Conservation (phyloP, 2,329 filamentous ascomycete genomes). For the Fusarium sp. region DNA sequence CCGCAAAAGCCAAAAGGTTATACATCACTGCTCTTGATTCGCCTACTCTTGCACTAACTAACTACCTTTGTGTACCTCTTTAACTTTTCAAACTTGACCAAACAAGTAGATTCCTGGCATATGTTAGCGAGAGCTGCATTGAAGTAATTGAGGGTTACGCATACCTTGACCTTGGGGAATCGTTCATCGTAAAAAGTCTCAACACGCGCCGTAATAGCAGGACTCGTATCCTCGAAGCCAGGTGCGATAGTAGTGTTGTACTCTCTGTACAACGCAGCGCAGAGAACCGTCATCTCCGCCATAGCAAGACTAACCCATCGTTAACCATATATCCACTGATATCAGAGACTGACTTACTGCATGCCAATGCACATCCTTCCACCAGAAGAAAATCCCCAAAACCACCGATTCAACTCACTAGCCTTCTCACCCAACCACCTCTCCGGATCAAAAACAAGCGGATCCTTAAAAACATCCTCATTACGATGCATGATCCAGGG, state of each 20-base stretch:
- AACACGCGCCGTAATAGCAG: constrained; percentile 37
- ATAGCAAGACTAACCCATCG: constrained; percentile 28
- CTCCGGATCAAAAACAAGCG: constrained; percentile 43
- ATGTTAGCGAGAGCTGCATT: too few relatives aligned
- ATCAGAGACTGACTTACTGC: constrained; percentile 29
- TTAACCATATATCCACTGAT: too few relatives aligned
- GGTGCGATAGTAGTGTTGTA: constrained; percentile 29
- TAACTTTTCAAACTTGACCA: constrained; percentile 30
- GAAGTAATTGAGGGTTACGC: too few relatives aligned
- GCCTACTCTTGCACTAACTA: background rate
- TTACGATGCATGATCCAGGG: constrained; percentile 46
- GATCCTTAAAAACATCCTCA: constrained; percentile 38
- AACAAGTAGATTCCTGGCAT: constrained; percentile 32
- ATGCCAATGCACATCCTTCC: constrained; percentile 43
- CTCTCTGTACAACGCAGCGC: constrained; percentile 31
- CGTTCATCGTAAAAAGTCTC: constrained; percentile 41
- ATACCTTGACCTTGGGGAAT: constrained; percentile 27
- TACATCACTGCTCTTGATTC: background rate
- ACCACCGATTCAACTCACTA: constrained; percentile 39
- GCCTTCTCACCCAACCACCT: constrained; percentile 41
- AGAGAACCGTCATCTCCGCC: constrained; percentile 40
- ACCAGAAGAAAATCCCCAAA: constrained; percentile 43
- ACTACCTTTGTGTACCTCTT: too few relatives aligned
- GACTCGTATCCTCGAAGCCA: constrained; percentile 21
- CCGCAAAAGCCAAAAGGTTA: fast-evolving